Base-by-base conservation (phyloP, 1,139 yeast genomes). In the Nakaseomyces nivariensis region DNA sequence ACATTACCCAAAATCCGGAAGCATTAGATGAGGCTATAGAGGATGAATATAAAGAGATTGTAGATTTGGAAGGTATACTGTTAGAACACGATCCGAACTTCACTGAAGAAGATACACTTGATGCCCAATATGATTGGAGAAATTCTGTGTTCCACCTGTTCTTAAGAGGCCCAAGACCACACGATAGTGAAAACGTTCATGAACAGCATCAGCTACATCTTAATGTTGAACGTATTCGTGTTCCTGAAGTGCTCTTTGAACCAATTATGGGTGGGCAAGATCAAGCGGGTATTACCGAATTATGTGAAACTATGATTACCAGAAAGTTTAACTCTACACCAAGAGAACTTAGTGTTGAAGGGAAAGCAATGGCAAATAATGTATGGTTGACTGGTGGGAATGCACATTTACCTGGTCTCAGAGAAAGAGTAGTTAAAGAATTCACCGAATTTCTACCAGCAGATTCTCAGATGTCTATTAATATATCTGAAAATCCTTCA, bases 221-320 rank as follows among this genome's bases (percentile, higher is more conserved):
- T 47, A 94, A 92, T 65, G 76, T 90, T 33, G 99, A 94, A 67
- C 76, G 98, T 51, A 85, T 90, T 33, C 76, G 96, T 52, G 88
- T 90, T 1, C 97, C 97, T 0, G 99, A 94, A 67, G 82, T 90
- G 1, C 64, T 88, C 48, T 90, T 92, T 68, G 95, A 90, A 64
- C 98, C 99, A n/a, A 77, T 82, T 11, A 88, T 92, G 56, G 96
- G 95, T 0, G 98, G 98, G 11, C 72, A 89, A 34, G 98, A 94
- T 66, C 97, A 90, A 67, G 96, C 97, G 0, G 97, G 97, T 25
- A 73, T 94, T 10, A 65, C 78, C 22, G 98, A 94, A 66, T 68
- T 89, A 43, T 76, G 82, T 54, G 84, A 82, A 56, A 87, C 82
- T 54, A 74, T 88, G 13, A 62, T 90, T 5, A 62, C 77, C 46